Evolutionary conservation across 2,329 filamentous ascomycete genomes (phyloP).

Genomic region (Apiospora kogelbergensis): DNA sequence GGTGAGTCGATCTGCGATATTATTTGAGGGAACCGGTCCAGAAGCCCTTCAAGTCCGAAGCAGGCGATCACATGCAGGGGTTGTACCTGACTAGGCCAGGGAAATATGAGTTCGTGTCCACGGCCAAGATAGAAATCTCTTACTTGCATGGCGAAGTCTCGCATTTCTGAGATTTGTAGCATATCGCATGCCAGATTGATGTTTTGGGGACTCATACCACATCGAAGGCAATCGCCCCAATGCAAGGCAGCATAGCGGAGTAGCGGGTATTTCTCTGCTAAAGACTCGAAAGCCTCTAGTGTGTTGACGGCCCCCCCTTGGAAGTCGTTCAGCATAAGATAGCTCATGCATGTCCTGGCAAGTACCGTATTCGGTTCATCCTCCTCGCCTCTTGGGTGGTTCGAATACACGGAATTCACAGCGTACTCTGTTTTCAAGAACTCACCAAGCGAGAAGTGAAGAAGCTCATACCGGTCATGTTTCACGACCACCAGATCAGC

Average conservation of each 20-base stretch:
- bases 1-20: not conserved
- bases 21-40: not conserved
- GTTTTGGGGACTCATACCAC: not conserved
- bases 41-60: not conserved
- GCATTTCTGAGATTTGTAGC: not conserved
- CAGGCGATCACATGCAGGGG: not conserved
- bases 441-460: not conserved
- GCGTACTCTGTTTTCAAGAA: not conserved
- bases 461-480: not conserved
- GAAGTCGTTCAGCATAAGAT: not conserved
- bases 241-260: not conserved
- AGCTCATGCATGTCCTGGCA: not conserved
- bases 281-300: fast-evolving
- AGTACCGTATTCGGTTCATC: not conserved
- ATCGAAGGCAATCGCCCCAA: not conserved
- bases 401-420: fast-evolving
- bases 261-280: not conserved
- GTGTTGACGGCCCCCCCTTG: not conserved
- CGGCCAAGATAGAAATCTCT: not conserved
- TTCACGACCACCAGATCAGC: not conserved
- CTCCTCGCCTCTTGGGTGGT: not conserved
- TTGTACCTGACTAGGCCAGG: not conserved
- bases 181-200: not conserved
- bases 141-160: not conserved
- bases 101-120: not conserved